A percentile compares a stretch with the other conserved stretches of the same genome.
phyloP scores from a whole-genome alignment of 2,329 filamentous ascomycete species.

The Drechmeria coniospora region DNA sequence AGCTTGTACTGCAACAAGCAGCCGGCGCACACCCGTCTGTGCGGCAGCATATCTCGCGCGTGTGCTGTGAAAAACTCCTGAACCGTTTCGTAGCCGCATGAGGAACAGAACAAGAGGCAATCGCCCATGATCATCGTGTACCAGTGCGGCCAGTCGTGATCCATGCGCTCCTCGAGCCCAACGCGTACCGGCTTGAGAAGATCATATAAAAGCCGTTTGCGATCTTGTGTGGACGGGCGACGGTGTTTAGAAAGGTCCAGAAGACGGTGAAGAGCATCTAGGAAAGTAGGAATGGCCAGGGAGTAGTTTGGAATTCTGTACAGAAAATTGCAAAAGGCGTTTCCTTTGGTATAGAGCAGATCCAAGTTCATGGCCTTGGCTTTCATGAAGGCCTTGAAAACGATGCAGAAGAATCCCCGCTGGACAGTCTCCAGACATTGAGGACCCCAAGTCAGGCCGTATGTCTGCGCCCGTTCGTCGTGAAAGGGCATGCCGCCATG shows the following conservation, averaged over 20 bases:
- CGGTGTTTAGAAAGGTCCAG: conserved; percentile 7
- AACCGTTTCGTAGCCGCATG: conserved; percentile 18
- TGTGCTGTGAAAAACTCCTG: conserved; percentile 14
- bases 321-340: conserved; percentile 16
- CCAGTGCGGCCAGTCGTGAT: conserved; percentile 9
- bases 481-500: conserved; percentile 12
- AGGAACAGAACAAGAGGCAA: conserved; percentile 14
- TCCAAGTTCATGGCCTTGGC: conserved; percentile 12
- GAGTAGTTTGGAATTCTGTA: conserved; percentile 14
- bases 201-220: conserved; percentile 14
- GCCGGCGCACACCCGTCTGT: conserved; percentile 12
- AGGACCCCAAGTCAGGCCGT: conserved; percentile 16
- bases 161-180: conserved; percentile 8
- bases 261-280: conserved; percentile 18
- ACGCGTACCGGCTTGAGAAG: conserved; percentile 16
- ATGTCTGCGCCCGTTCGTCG: conserved; percentile 5
- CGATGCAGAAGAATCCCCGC: conserved; percentile 16
- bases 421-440: conserved; percentile 13
- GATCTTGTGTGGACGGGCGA: conserved; percentile 1
- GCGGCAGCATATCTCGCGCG: conserved; percentile 1
- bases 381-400: conserved; percentile 20
- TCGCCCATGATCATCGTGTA: conserved; percentile 12
- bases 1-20: conserved; percentile 14
- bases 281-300: conserved; percentile 13
- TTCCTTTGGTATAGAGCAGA: conserved; percentile 14